Percentiles rank a stretch among this genome's conserved stretches.
phyloP scores from a whole-genome alignment of 2,329 filamentous ascomycete genomes.

The Penicillium italicum region DNA sequence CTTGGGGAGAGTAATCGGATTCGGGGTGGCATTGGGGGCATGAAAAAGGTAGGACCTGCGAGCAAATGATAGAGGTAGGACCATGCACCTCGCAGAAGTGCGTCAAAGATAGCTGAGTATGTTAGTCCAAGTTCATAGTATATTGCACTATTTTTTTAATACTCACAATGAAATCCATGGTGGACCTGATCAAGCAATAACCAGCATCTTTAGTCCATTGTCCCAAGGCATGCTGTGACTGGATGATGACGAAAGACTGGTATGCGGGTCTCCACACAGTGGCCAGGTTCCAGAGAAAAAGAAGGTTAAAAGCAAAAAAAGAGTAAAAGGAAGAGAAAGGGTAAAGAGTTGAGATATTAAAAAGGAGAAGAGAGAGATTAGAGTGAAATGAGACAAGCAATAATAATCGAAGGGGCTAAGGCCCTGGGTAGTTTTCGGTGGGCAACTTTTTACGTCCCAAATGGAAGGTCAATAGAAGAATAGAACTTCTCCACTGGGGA shows the following conservation, averaged over 20 bases:
- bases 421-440: slow-evolving; percentile 13
- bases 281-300: slow-evolving; percentile 20
- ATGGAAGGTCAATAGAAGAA: slow-evolving; percentile 5
- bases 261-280: slow-evolving; percentile 20
- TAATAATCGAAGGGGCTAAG: slow-evolving; percentile 11
- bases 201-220: slow-evolving; percentile 31
- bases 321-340: not conserved
- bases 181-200: slow-evolving; percentile 10
- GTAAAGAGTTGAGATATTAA: slow-evolving; percentile 6
- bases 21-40: slow-evolving; percentile 52
- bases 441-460: not conserved
- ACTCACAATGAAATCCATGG: slow-evolving; percentile 48
- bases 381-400: slow-evolving; percentile 7
- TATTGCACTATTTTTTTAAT: not conserved
- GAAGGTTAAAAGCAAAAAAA: not conserved
- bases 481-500: not conserved
- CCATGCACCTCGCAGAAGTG: slow-evolving; percentile 63
- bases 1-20: slow-evolving; percentile 39
- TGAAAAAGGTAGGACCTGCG: slow-evolving; percentile 54
- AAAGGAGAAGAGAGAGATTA: not conserved
- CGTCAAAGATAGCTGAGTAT: slow-evolving; percentile 54
- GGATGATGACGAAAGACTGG: slow-evolving; percentile 21
- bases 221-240: slow-evolving; percentile 30
- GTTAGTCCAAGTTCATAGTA: not conserved
- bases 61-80: slow-evolving; percentile 60